phyloP scores from a whole-genome alignment of 345 rosid species.

The Boechera divaricarpa region DNA sequence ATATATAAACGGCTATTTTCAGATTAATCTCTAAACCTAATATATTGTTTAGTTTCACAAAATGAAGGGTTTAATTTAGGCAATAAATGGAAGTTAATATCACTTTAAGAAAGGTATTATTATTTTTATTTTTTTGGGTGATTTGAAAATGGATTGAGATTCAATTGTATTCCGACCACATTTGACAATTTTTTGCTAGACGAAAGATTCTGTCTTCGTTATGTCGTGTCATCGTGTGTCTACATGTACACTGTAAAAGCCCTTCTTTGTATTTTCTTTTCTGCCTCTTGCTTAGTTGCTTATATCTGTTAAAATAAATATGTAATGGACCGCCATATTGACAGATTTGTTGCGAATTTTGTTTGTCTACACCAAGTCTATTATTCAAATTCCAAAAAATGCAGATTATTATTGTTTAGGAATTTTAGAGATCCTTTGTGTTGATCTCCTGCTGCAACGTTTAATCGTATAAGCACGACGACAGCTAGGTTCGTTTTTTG shows the following conservation, averaged over 20 bases:
- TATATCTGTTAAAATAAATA: conserved; percentile 1
- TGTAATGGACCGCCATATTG: conserved; percentile 40
- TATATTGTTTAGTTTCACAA: not conserved
- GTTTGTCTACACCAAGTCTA: conserved; percentile 6
- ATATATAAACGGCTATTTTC: not conserved
- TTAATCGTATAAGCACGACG: not conserved
- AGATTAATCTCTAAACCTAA: not conserved
- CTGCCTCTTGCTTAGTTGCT: not conserved
- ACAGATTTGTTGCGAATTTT: conserved; percentile 10
- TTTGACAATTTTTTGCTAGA: conserved; percentile 48
- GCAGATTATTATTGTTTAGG: not conserved
- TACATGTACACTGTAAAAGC: conserved; percentile 30
- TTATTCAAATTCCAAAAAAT: not conserved
- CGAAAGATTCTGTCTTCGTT: conserved; percentile 37
- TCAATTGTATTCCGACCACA: conserved; percentile 82
- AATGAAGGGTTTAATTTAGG: not conserved
- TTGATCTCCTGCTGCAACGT: conserved; percentile 9
- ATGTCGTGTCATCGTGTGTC: conserved; percentile 9
- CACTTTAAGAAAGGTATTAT: not conserved
- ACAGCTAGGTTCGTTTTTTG: not conserved
- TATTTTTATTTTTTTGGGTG: not conserved
- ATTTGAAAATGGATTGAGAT: conserved; percentile 58
- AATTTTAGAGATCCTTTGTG: not conserved
- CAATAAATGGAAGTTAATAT: not conserved
- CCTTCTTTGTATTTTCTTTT: conserved; percentile 18